These are phyloP conservation scores for Endoconidiophora laricicola DNA, from an alignment of 2,329 filamentous ascomycete species.

Conservation along the genomic window DNA sequence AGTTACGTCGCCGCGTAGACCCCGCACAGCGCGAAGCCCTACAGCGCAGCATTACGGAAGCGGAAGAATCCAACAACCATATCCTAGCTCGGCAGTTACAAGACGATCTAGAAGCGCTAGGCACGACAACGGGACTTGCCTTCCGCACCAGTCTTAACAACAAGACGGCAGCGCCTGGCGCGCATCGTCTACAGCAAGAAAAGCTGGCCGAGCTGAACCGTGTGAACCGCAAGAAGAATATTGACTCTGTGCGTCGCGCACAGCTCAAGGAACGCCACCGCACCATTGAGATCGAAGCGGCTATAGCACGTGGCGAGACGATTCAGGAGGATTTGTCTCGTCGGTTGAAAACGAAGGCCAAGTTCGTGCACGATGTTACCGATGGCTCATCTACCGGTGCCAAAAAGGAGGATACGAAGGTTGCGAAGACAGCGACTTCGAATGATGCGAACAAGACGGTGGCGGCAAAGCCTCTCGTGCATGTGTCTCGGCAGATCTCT, in stretches of 20 bases:
- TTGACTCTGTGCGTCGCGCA: constrained; percentile 79
- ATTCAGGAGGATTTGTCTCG: constrained; percentile 41
- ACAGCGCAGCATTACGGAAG: constrained; percentile 47
- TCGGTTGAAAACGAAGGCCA: constrained; percentile 49
- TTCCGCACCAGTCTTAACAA: constrained; percentile 49
- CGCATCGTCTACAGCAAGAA: constrained; percentile 52
- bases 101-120: constrained; percentile 44
- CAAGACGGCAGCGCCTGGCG: constrained; percentile 28
- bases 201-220: constrained; percentile 69
- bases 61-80: constrained; percentile 45
- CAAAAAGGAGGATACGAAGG: neutral
- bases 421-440: constrained; percentile 22
- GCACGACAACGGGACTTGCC: constrained; percentile 50
- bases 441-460: constrained; percentile 17
- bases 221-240: constrained; percentile 68
- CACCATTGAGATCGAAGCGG: constrained; percentile 42
- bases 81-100: constrained; percentile 37
- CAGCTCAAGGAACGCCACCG: constrained; percentile 64
- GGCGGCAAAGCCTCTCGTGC: constrained; percentile 9
- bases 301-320: constrained; percentile 45
- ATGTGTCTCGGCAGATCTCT: constrained; percentile 19
- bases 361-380: constrained; percentile 49
- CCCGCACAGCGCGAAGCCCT: constrained; percentile 52
- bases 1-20: constrained; percentile 48
- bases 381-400: constrained; percentile 17